Evolutionary conservation across 441 rosid genomes (phyloP).

Genomic region (Pelargonium cotyledonis): DNA sequence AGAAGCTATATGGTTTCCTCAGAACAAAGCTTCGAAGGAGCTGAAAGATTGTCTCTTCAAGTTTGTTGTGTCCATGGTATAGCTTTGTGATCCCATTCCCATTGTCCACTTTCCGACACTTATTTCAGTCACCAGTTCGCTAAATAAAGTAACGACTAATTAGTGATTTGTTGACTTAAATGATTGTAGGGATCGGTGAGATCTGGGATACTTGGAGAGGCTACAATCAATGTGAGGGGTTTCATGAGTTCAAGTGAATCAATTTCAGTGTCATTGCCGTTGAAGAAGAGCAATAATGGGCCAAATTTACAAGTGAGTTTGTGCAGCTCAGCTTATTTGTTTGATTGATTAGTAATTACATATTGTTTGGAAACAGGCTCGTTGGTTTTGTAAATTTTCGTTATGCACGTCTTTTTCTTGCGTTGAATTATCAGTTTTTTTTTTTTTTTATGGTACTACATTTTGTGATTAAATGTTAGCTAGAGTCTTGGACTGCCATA

Average conservation of each 20-base stretch:
- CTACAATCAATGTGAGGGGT: conserved; percentile 35
- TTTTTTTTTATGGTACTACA: not conserved
- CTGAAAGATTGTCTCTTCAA: conserved; percentile 38
- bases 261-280: conserved; percentile 41
- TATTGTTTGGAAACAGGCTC: not conserved
- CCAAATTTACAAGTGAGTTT: conserved; percentile 47
- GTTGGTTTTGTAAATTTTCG: too few species aligned
- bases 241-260: conserved; percentile 32
- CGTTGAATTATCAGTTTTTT: not conserved
- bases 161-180: not conserved
- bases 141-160: not conserved
- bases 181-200: conserved; percentile 43
- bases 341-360: not conserved
- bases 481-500: not conserved
- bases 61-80: conserved; percentile 47
- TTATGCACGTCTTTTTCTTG: not conserved
- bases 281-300: conserved; percentile 46
- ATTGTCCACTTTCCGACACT: not conserved
- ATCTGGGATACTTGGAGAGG: conserved; percentile 63
- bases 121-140: too few species aligned
- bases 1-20: conserved; percentile 38
- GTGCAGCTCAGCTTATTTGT: not conserved
- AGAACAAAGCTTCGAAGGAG: conserved; percentile 32
- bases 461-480: not conserved
- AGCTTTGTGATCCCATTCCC: not conserved